Evolutionary conservation across 2,329 filamentous ascomycete genomes (phyloP), one percentile per base, ranked within the genome.

Genomic region (Hortaea werneckii): DNA sequence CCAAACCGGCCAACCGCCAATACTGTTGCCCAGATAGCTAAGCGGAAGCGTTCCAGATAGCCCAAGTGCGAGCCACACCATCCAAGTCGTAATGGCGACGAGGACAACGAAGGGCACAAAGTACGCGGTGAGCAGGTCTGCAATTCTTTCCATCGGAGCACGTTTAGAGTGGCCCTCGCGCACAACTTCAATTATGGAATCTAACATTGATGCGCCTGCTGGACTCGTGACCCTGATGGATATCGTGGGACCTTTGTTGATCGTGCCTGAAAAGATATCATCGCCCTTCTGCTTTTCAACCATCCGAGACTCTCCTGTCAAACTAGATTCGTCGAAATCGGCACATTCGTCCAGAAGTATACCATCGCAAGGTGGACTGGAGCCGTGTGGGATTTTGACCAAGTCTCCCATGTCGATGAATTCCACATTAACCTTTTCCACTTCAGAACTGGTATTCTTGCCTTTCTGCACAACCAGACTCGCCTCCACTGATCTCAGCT

Each of bases 331-430:
- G 59, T 95, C 87, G 58, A 95, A 95, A 42, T 71, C 64, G 75
- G 79, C 73, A 3, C 78, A 81, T 1, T 67, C 65, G 20, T 67
- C 60, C 8, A 74, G 55, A 13, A 94, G 58, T 4, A 67, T 61
- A 6, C 89, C 89, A 60, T 95, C 90, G 5, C 83, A 87, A 0
- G 90, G 85, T 0, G 90, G 90, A 0, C 88, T 94, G 1, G 79
- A 76, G 2, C 90, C 90, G 48, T 89, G 80, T 1, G 80, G 77
- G 2, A 96, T 77, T 43, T 80, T 78, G 38, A 95, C 84, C 6
- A 64, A 44, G 48, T 72, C 69, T 2, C 66, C 67, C 26, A 68
- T 52, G n/a, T 72, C 69, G 2, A 95, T 72, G 40, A 86, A 68
- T 54, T 94, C 86, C 5, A 80, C 73, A 7, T 64, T 57, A 5